Base-by-base conservation (phyloP, 2,329 filamentous ascomycete species). In the Pseudocercospora eumusae region DNA sequence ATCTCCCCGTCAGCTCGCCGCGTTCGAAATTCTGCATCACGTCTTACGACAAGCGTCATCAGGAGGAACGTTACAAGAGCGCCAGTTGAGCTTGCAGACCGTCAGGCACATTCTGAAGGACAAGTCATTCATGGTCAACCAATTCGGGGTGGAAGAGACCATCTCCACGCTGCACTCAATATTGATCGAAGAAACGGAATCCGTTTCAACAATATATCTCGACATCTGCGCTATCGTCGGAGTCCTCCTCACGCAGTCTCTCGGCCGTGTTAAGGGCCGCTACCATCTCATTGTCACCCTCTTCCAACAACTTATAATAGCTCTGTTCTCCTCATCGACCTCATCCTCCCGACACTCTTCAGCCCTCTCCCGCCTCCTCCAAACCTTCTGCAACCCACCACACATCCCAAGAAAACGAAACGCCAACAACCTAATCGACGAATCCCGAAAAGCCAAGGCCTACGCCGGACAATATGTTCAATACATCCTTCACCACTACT, bases 381-480 rank as follows among this genome's bases (percentile, higher is more conserved):
- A 82, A n/a, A 81, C 83, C 0, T 80, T 88, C 56, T 86, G 84
- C 75, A 84, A 85, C 57, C 86, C 86, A 0, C 85, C 85, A 0
- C 80, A 84, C 13, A 77, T 78, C 7, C 75, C 76, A 61, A 64
- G 58, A 31, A 47, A 25, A 21, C 18, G 67, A 52, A 73, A 70
- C 11, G 64, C 68, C 6, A 63, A 68, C 10, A 77, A 76, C 0
- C 79, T 88, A 25, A 82, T 82, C 25, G 86, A 88, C 64, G 81
- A 84, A 61, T 83, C 84, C 11, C 85, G 85, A 68, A 84, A 83
- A 60, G 83, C 84, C 7, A 82, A 84, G 66, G 80, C 82, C 28
- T 80, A 83, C 59, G 82, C 84, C 0, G 83, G 83, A 0, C 81
- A 85, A 66, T 83, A 85, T 69, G 74, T 86, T 13, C 83, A 83